These are phyloP conservation scores for Apocynum venetum DNA, from an alignment of 257 asterid genomes.

Conservation along the genomic window DNA sequence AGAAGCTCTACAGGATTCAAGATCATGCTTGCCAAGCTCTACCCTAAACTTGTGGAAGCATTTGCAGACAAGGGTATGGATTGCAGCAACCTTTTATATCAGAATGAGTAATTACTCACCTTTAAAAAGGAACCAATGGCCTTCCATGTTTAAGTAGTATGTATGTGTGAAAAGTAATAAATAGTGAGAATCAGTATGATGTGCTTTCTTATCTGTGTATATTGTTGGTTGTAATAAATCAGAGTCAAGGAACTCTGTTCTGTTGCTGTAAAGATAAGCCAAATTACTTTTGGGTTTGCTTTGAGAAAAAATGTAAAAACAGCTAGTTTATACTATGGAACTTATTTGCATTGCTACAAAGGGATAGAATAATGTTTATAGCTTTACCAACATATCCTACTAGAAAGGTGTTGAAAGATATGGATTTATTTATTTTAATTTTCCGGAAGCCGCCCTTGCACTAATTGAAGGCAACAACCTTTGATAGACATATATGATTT, in stretches of 20 bases:
- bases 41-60: constrained; percentile 68
- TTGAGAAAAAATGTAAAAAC: background rate
- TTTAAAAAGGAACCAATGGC: background rate
- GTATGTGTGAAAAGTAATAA: background rate
- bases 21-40: constrained; percentile 76
- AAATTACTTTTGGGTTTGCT: background rate
- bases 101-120: constrained; percentile 21
- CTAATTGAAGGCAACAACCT: no score
- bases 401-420: background rate
- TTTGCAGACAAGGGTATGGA: constrained; percentile 57
- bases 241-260: constrained; percentile 7
- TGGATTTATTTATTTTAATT: no score
- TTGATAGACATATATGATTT: no score
- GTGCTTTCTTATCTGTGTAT: background rate
- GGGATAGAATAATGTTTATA: background rate
- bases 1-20: constrained; percentile 87
- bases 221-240: constrained; percentile 14
- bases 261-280: no score
- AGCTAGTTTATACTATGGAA: background rate
- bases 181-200: background rate
- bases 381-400: background rate
- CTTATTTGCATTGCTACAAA: background rate
- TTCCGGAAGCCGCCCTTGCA: no score
- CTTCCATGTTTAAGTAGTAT: constrained; percentile 10
- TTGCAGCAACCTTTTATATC: constrained; percentile 36